Base-by-base conservation (phyloP, 306 rosid genomes). In the Ziziphus jujuba region DNA sequence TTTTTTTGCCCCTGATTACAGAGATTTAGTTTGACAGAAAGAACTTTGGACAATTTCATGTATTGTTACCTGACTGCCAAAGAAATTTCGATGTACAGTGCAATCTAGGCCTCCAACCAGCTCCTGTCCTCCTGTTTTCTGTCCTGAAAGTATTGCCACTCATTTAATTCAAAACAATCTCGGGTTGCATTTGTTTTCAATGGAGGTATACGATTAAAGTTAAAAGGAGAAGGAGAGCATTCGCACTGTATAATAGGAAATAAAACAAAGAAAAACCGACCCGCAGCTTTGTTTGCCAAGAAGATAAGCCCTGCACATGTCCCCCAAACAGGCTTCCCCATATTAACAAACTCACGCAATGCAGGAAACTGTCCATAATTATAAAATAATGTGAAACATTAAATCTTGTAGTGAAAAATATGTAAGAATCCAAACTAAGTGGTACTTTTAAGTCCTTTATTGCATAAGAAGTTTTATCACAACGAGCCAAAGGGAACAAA, bases 301-400 rank as follows among this genome's bases (percentile, higher is more conserved):
- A 93, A 93, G 69, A 93, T 90, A 40, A 93, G 99, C 70, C 99
- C 99, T 16, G 99, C 99, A 81, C 99, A 93, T 64, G 97, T 93
- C 76, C 99, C 99, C 99, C 99, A 93, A 45, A 93, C 99, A 73
- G 99, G 99, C 84, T 84, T 93, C 74, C 97, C 97, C 85, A 82
- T 64, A 76, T 81, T 75, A 25, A 93, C 99, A 72, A 93, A 93
- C 80, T 90, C 97, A 25, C 97, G 82, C 75, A 93, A 65, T 1
- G 96, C 84, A 38, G 99, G 99, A 88, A 93, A 90, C 99, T 93
- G 77, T 58, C 8, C 51, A 5, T 50, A 17, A 50, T 50, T 50
- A 16, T 16, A 50, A 50, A 50, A 20, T 16, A 50, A 50, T 5
- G n/a, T 3, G 55, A 17, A 16, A 50, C 8, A 19, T 20, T 34